Evolutionary conservation across 495 filamentous ascomycete species (phyloP).

Genomic region (Neurospora sp.): DNA sequence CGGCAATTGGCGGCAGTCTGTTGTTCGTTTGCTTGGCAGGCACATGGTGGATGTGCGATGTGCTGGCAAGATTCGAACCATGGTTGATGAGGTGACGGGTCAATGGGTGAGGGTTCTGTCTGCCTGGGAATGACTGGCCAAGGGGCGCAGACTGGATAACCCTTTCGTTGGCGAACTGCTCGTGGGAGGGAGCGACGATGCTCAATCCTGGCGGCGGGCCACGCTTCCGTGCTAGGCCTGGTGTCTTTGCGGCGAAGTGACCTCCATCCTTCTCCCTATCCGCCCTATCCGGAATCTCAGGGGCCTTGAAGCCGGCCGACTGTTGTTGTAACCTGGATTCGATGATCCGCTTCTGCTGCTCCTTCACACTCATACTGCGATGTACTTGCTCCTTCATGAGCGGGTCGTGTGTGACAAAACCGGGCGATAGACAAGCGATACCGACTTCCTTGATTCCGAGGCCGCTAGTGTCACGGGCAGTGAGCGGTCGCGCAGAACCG

Average conservation of each 20-base stretch:
- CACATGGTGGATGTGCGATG: constrained; percentile 86
- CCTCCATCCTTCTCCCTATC: constrained; percentile 41
- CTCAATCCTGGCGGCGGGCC: constrained; percentile 83
- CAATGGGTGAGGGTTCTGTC: constrained; percentile 69
- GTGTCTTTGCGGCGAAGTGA: constrained; percentile 54
- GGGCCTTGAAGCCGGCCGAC: constrained; percentile 64
- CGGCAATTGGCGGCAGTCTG: constrained; percentile 84
- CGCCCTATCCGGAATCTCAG: constrained; percentile 32
- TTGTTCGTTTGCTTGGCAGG: constrained; percentile 85
- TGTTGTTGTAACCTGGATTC: constrained; percentile 84
- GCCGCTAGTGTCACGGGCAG: constrained; percentile 55
- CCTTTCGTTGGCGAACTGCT: constrained; percentile 89
- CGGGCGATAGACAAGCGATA: constrained; percentile 86
- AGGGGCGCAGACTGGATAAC: constrained; percentile 95
- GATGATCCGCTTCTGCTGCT: constrained; percentile 91
- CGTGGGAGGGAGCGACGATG: constrained; percentile 92
- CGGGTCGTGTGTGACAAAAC: constrained; percentile 94
- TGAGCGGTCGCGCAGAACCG: constrained; percentile 65
- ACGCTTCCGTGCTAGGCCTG: constrained; percentile 54
- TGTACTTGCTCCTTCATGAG: constrained; percentile 91
- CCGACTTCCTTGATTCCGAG: constrained; percentile 86
- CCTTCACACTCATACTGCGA: constrained; percentile 83
- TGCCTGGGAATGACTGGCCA: constrained; percentile 90
- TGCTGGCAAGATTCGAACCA: constrained; percentile 73
- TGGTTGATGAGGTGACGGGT: constrained; percentile 79